These are phyloP conservation scores for Nicotiana attenuata DNA, from an alignment of 257 asterid species.

Conservation along the genomic window DNA sequence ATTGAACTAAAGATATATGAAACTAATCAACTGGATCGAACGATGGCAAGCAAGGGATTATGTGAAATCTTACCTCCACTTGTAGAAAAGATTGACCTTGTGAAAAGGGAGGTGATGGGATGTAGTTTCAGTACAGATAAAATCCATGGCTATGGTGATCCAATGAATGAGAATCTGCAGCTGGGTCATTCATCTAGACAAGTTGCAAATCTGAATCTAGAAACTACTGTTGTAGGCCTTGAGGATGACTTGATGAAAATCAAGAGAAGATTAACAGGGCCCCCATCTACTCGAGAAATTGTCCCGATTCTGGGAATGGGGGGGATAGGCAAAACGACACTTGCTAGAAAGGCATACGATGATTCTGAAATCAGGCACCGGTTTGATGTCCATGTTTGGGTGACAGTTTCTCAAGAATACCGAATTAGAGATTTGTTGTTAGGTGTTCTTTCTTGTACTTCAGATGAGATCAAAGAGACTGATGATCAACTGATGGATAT, in stretches of 20 bases:
- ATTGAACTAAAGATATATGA: not conserved
- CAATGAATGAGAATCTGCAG: not conserved
- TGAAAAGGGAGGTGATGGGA: too few species aligned
- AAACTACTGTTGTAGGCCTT: not conserved
- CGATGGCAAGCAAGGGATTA: not conserved
- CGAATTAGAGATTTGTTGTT: not conserved
- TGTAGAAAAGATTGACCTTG: not conserved
- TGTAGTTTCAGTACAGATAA: not conserved
- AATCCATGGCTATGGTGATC: not conserved
- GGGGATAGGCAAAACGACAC: not conserved
- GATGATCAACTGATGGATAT: not conserved
- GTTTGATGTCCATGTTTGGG: conserved; percentile 6
- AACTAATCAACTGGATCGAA: not conserved
- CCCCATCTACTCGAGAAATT: not conserved
- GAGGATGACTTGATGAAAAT: not conserved
- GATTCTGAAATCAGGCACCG: not conserved
- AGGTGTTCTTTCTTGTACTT: not conserved
- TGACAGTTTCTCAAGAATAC: not conserved
- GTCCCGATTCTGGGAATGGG: not conserved
- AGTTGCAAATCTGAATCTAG: not conserved
- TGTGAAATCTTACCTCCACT: not conserved
- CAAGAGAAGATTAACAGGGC: not conserved
- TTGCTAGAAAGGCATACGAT: conserved; percentile 1
- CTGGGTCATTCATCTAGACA: not conserved
- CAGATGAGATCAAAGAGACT: not conserved